A percentile compares a stretch with the other conserved stretches of the same genome.
Evolutionary conservation across 352 stramenopile species (phyloP).

Genomic region (Pythium pyrilobum): DNA sequence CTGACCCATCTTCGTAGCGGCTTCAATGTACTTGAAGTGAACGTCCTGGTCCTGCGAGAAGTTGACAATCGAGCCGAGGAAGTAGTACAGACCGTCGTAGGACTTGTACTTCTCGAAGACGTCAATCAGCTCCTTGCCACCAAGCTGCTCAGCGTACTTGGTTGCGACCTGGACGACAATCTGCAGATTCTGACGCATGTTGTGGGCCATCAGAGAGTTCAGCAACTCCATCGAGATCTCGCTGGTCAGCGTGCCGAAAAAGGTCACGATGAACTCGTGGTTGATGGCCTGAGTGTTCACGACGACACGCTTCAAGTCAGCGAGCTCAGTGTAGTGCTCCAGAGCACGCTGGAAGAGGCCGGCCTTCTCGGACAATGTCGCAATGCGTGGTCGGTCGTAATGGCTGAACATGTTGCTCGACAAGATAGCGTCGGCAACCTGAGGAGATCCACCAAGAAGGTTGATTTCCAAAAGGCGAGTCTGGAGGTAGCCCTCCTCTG

Average conservation of each 20-base stretch:
- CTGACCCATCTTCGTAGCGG: constrained; percentile 98
- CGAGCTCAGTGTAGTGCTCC: constrained; percentile 98
- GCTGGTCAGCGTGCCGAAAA: constrained; percentile 97
- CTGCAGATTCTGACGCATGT: constrained; percentile 97
- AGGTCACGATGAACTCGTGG: constrained; percentile 98
- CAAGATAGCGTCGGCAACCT: constrained; percentile 99
- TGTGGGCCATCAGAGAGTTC: constrained; percentile 97
- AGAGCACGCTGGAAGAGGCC: constrained; percentile 98
- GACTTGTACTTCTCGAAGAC: constrained; percentile 99
- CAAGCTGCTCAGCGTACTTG: constrained; percentile 93
- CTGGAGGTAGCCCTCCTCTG: constrained; percentile 98
- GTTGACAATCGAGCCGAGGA: constrained; percentile 98
- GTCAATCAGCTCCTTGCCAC: constrained; percentile 93
- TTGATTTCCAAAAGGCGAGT: constrained; percentile 99
- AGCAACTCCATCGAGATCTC: constrained; percentile 98
- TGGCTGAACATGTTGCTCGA: constrained; percentile 99
- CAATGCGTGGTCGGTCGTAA: constrained; percentile 98
- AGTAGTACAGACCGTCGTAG: constrained; percentile 99
- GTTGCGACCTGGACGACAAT: constrained; percentile 98
- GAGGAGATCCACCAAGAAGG: constrained; percentile 96
- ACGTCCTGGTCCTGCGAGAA: constrained; percentile 97
- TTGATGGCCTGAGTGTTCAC: constrained; percentile 91
- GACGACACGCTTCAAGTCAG: constrained; percentile 95
- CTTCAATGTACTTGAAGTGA: constrained; percentile 99
- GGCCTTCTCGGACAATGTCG: constrained; percentile 97